phyloP scores from a whole-genome alignment of 2,329 filamentous ascomycete species.

The Xylariaceae sp. region DNA sequence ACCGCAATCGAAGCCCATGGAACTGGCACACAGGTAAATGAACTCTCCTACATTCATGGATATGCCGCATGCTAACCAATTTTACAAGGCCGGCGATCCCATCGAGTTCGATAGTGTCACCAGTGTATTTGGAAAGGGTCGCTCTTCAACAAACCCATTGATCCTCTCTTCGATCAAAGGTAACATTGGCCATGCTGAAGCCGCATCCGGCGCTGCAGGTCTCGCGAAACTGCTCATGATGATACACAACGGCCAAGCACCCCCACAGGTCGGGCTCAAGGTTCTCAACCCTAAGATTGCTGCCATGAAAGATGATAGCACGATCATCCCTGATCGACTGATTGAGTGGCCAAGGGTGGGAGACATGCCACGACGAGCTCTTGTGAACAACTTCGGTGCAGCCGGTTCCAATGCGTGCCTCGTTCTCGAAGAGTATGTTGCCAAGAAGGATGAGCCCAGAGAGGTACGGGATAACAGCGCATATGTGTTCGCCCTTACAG shows the following conservation, averaged over 20 bases:
- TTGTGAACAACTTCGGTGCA: conserved; percentile 33
- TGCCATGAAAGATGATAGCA: conserved; percentile 8
- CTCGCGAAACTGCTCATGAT: conserved; percentile 34
- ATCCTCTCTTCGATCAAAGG: conserved; percentile 29
- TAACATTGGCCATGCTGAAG: conserved; percentile 27
- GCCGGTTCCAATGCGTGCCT: conserved; percentile 26
- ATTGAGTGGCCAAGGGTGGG: conserved; percentile 3
- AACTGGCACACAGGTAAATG: conserved; percentile 53
- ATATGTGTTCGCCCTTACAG: conserved; percentile 17
- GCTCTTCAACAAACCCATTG: conserved; percentile 43
- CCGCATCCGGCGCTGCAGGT: conserved; percentile 27
- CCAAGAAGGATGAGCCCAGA: not conserved
- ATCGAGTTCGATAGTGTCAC: conserved; percentile 46
- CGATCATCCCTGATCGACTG: conserved; percentile 7
- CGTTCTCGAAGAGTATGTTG: conserved; percentile 23
- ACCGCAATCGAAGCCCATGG: conserved; percentile 62
- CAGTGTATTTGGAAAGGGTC: conserved; percentile 30
- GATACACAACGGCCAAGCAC: not conserved
- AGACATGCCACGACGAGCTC: conserved; percentile 20
- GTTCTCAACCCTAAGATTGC: conserved; percentile 14
- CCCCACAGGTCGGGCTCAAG: conserved; percentile 14
- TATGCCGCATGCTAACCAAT: not conserved
- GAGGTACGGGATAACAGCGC: not conserved
- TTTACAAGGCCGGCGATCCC: conserved; percentile 46
- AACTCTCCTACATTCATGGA: not conserved